Base-by-base conservation (phyloP, 495 filamentous ascomycete species). In the Penicillium canescens region DNA sequence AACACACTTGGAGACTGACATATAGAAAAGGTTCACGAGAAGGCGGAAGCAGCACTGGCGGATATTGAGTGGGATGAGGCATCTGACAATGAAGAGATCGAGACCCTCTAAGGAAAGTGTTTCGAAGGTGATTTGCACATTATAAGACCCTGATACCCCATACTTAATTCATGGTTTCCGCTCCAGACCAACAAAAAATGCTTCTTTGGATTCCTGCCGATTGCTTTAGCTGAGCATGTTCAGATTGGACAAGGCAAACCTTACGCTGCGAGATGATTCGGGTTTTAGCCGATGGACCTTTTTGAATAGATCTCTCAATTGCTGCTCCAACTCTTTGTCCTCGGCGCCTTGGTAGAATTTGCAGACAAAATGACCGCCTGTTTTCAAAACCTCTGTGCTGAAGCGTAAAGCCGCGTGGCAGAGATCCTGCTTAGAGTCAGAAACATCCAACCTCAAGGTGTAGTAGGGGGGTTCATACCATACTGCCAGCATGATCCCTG, bases 261-360 rank as follows among this genome's bases (percentile, higher is more conserved):
- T 62, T 80, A 96, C 93, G 64, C 78, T 86, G 61, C 95, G 82
- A 36, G 94, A 98, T 14, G 90, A 87, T 45, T 92, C 85, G 10
- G 95, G 94, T 68, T 98, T 98, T 52, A 92, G 86, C 50, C 91
- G 74, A 59, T 88, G 79, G 14, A 98, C 93, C 54, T 82, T 87
- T 13, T 73, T 68, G 62, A 98, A 98, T 56, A 94, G 69, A 36
- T 79, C 79, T 59, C 79, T 90, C 36, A 98, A 74, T 55, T 81
- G 77, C 51, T 65, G 71, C 71, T 96, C 90, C 20, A 98, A 66
- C 4, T 73, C 75, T 70, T 87, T 90, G 64, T 97, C 92, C 60
- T 96, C 91, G 4, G 77, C 66, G 4, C 94, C 94, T 65, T 93
- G 89, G 69, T 98, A 98, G 70, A 96, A 98, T 72, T 98, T 98